Evolutionary conservation across 176 grass and related monocot species (phyloP).

Genomic region (Eleusine indica): DNA sequence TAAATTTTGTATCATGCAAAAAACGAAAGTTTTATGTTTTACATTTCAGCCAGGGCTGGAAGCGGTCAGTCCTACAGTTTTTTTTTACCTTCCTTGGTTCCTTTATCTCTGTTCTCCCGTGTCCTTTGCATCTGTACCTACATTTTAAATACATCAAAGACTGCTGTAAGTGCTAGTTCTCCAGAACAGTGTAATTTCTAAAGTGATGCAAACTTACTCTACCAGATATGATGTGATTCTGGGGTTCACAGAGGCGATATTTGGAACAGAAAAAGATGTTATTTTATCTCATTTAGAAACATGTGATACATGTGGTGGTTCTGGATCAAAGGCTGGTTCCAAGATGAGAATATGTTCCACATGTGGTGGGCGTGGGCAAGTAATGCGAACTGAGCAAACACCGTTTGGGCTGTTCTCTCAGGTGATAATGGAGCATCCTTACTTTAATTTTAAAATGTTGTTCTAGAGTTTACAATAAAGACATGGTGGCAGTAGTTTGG

Average conservation of each 20-base stretch:
- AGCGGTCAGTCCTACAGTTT: neutral
- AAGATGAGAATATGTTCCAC: slow-evolving; percentile 90
- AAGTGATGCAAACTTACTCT: slow-evolving; percentile 41
- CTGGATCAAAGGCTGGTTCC: slow-evolving; percentile 87
- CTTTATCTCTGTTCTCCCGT: neutral
- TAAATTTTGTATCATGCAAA: neutral
- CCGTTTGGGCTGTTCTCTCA: slow-evolving; percentile 99
- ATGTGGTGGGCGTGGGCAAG: slow-evolving; percentile 95
- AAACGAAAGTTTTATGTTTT: neutral
- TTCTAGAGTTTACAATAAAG: slow-evolving; percentile 8
- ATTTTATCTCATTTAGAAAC: slow-evolving; percentile 96
- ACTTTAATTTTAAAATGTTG: neutral
- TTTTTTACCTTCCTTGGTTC: neutral
- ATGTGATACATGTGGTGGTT: slow-evolving; percentile 81
- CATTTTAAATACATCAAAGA: slow-evolving; percentile 7
- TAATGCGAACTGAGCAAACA: slow-evolving; percentile 98
- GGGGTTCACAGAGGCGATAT: slow-evolving; percentile 91
- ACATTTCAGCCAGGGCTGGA: neutral
- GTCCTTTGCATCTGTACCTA: neutral
- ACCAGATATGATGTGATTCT: slow-evolving; percentile 90
- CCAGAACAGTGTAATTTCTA: slow-evolving; percentile 19
- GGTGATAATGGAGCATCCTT: slow-evolving; percentile 53
- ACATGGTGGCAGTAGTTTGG: neutral
- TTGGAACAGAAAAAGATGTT: slow-evolving; percentile 95
- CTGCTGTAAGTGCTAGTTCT: neutral